Percentiles rank a stretch among this genome's conserved stretches.
Evolutionary conservation across 2,329 filamentous ascomycete genomes (phyloP).

Genomic region (Penicillium italicum): DNA sequence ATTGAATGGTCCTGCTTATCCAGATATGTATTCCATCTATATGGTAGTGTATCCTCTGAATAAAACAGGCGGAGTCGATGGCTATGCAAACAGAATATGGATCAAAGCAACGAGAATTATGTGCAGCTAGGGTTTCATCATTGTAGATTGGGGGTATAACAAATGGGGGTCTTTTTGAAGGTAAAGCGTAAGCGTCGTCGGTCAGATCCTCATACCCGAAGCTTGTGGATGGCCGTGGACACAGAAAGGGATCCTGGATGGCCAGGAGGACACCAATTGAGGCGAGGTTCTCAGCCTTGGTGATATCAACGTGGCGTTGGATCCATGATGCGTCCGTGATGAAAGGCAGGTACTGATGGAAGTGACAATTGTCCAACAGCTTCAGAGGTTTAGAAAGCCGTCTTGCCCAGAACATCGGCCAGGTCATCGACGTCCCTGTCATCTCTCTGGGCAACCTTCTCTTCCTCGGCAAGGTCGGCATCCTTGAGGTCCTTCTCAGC

Average conservation of each 20-base stretch:
- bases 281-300: neutral
- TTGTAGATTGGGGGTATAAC: slow-evolving; percentile 26
- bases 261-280: neutral
- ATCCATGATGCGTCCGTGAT: slow-evolving; percentile 1
- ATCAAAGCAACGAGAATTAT: slow-evolving; percentile 19
- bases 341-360: slow-evolving; percentile 2
- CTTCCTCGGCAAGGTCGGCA: slow-evolving; percentile 51
- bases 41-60: slow-evolving; percentile 15
- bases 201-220: slow-evolving; percentile 15
- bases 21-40: slow-evolving; percentile 20
- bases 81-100: slow-evolving; percentile 23
- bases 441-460: slow-evolving; percentile 67
- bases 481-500: slow-evolving; percentile 68
- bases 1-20: neutral
- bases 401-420: slow-evolving; percentile 71
- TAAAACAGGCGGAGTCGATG: slow-evolving; percentile 9
- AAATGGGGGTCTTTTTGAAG: slow-evolving; percentile 16
- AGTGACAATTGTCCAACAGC: neutral
- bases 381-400: slow-evolving; percentile 38
- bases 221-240: neutral
- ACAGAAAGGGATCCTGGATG: neutral
- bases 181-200: slow-evolving; percentile 18
- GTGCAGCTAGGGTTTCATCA: slow-evolving; percentile 21
- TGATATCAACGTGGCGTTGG: neutral
- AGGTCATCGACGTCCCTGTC: slow-evolving; percentile 79